Evolutionary conservation across 2,329 filamentous ascomycete species (phyloP), one percentile per base, ranked within the genome.

Genomic region (Pseudogymnoascus sp.): DNA sequence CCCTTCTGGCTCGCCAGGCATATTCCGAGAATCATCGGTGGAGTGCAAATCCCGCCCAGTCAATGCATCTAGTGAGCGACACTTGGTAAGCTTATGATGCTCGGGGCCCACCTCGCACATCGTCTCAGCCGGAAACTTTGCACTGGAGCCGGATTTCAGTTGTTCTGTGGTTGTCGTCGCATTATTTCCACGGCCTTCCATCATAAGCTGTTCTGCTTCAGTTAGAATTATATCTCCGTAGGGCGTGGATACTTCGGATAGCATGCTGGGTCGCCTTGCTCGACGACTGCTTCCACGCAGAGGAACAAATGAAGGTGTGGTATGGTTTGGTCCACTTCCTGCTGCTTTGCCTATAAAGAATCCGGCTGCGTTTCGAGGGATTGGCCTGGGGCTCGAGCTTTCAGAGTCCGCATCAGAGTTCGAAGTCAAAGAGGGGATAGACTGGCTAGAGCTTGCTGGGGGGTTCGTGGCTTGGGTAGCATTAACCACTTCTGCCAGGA

Each of bases 241-340:
- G 22, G 66, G 63, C 6, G 67, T 70, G 56, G 50, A 68, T 8
- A 72, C 65, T 61, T 72, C 71, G 1, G 71, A 72, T 7, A 72
- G 66, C 63, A 65, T 63, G 50, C 69, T 71, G 41, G 61, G 68
- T n/a, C 70, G 65, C 60, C 66, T 43, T 1, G 65, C 38, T 24
- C 63, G 35, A 16, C 35, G 66, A 6, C 41, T 59, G 16, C 22
- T 63, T 59, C 63, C 65, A 26, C 46, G 61, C 1, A 67, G 60
- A 1, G 63, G 66, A 37, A 64, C 66, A 16, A 65, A 65, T 12
- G 64, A 24, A 24, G 63, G 35, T 16, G 35, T 38, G 6, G 62
- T 46, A 33, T 56, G 46, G 26, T 33, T 56, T 11, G 26, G 26
- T 6, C 46, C 46, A n/a, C 10, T 19, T 16, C 26, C 26, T 33